Evolutionary conservation across 2,329 filamentous ascomycete species (phyloP), one percentile per base, ranked within the genome.

Genomic region (Cercospora beticola): DNA sequence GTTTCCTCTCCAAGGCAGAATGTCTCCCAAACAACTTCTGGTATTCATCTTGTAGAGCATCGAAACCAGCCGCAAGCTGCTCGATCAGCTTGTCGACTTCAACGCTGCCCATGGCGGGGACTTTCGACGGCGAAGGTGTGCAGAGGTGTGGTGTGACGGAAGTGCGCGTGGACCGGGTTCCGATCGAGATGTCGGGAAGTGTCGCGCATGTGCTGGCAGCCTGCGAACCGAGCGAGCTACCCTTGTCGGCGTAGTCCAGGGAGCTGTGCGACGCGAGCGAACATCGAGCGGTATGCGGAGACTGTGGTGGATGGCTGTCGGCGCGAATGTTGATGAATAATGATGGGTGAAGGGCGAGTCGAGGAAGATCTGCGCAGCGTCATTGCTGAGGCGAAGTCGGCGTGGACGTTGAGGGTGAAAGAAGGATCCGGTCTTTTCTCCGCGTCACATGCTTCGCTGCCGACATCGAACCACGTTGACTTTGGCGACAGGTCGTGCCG

Each of bases 31-130:
- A 79, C 18, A 85, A 78, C 59, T 81, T 76, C 73, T 81, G 79
- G 71, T 85, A 85, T 71, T 85, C 83, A 49, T 79, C 79, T 62
- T 79, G 81, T 69, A 85, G 74, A 33, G 82, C 78, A 52, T 81
- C 81, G 72, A 84, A 85, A 68, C 83, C 83, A 65, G 81, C 78
- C 0, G 73, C 67, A 49, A 82, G 77, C 68, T 84, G 79, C 74
- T 80, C 78, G 64, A 83, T 79, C 66, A 78, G 68, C 26, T 36
- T 65, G 36, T 74, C 70, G 28, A 71, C 68, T 14, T 70, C 68
- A 23, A 59, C 30, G 21, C 30, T 61, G 57, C 70, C 70, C 70
- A 72, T 73, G 12, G n/a, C 21, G 56, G 33, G 28, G 28, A n/a
- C 36, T 33, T 16, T 46, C 49, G 26, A 23, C 28, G 3, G 21